Evolutionary conservation across 2,329 filamentous ascomycete genomes (phyloP), one percentile per base, ranked within the genome.

Genomic region (Ceratocystiopsis sp.): DNA sequence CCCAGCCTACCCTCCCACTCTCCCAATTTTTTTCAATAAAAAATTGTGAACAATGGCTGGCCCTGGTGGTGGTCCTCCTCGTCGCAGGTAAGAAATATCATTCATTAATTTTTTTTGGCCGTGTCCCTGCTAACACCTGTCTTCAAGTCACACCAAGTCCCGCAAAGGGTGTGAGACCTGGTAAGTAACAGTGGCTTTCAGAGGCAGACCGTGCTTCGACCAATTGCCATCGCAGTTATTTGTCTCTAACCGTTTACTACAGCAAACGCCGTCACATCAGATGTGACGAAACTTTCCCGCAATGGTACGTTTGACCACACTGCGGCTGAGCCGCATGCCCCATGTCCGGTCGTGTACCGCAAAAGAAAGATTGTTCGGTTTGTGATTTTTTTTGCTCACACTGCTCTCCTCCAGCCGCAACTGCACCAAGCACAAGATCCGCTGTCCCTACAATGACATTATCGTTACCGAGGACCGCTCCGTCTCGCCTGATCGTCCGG

Each of bases 351-450:
- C 16, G 17, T 4, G 35, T 29, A 17, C 14, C 29, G 32, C 35
- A 21, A 15, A 36, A 43, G 4, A 15, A 36, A 43, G 4, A 15
- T 52, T 61, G 47, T 58, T 48, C 43, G 34, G 44, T 37, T 21
- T 38, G 33, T 21, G 19, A 4, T 21, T 7, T 7, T 21, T 21
- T 21, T 7, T 29, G 25, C 10, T 35, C 38, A 29, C 56, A 14
- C 18, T 19, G 14, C 13, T 13, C 8, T 10, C 12, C 17, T 34
- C 6, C 37, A 93, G 87, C 67, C 85, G 85, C 56, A 98, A 98
- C 64, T 98, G 91, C 65, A 95, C 89, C 48, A 98, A 96, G 66
- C 91, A 98, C 66, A 94, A 95, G 66, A 91, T 93, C 55, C 83
- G 87, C 56, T 98, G 91, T 64, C 91, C 94, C 54, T 98, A 96